Evolutionary conservation across 306 rosid genomes (phyloP), one percentile per base, ranked within the genome.

Genomic region (Quercus berberidifolia): DNA sequence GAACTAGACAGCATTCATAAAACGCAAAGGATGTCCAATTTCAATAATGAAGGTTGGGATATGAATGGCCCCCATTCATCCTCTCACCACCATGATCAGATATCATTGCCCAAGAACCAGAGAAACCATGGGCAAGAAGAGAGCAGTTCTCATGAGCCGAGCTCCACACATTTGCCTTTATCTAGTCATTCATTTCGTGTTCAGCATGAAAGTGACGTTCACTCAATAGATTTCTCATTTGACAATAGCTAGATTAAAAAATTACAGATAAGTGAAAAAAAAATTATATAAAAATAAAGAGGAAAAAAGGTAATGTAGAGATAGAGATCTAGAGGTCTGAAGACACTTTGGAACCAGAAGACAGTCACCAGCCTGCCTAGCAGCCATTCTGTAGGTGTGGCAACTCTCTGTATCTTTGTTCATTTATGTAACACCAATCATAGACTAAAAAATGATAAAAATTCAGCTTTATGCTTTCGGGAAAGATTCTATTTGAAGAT

Each of bases 151-250:
- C 6, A 5, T 10, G 84, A 81, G 30, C 23, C 76, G 20, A 57
- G 25, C 18, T 12, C 67, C 20, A 55, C 19, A 56, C 64, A n/a
- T 1, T 43, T 1, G 18, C 21, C 70, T 13, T 26, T 51, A 15
- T 14, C 46, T 25, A 51, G 55, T 1, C 49, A 6, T 15, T 74
- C 33, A 19, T 20, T 28, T 55, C 75, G 0, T 2, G 49, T 25
- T 63, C 84, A 84, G 58, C 76, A 80, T 2, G 69, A 68, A 33
- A 71, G 79, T 55, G 71, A 76, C 55, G 52, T 83, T 2, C 88
- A 74, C 28, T 76, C 43, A 17, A 81, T 80, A 6, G 92, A 90
- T 2, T 90, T 90, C 68, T 92, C 95, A 0, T 92, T 89, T 74
- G 89, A 86, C 67, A 87, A 80, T 5, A 8, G 13, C 17, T 64